Percentiles rank a stretch among this genome's conserved stretches.
Evolutionary conservation across 768 basidiomycete species (phyloP).

Genomic region (Tricholoma saponaceum): DNA sequence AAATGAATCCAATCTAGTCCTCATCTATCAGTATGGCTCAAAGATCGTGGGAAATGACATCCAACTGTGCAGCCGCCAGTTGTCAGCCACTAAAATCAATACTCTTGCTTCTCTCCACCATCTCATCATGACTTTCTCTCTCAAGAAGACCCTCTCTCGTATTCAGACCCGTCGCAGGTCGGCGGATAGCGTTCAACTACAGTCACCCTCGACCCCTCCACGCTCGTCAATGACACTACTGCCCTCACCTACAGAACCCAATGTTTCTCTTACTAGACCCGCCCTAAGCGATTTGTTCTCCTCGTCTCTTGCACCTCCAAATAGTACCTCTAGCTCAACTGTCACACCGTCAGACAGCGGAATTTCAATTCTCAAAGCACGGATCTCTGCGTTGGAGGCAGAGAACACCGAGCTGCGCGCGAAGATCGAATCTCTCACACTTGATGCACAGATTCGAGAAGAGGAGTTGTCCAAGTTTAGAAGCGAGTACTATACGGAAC

Average conservation of each 20-base stretch:
- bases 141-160: conserved; percentile 12
- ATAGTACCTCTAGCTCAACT: background rate
- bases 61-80: background rate
- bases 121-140: conserved; percentile 11
- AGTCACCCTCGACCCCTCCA: background rate
- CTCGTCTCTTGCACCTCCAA: background rate
- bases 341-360: background rate
- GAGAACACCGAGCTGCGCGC: conserved; percentile 21
- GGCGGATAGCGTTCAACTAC: background rate
- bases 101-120: background rate
- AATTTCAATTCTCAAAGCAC: background rate
- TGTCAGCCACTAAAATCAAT: background rate
- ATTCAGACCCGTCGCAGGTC: conserved; percentile 7
- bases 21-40: too few relatives aligned
- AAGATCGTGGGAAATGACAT: background rate
- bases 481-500: conserved; percentile 22
- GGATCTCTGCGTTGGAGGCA: conserved; percentile 21
- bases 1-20: too few relatives aligned
- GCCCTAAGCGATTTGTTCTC: background rate
- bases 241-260: background rate
- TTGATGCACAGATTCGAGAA: conserved; percentile 18
- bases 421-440: conserved; percentile 17
- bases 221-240: background rate
- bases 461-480: conserved; percentile 24
- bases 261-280: background rate